Base-by-base conservation (phyloP, 176 grass and related monocot genomes). In the Ensete glaucum region DNA sequence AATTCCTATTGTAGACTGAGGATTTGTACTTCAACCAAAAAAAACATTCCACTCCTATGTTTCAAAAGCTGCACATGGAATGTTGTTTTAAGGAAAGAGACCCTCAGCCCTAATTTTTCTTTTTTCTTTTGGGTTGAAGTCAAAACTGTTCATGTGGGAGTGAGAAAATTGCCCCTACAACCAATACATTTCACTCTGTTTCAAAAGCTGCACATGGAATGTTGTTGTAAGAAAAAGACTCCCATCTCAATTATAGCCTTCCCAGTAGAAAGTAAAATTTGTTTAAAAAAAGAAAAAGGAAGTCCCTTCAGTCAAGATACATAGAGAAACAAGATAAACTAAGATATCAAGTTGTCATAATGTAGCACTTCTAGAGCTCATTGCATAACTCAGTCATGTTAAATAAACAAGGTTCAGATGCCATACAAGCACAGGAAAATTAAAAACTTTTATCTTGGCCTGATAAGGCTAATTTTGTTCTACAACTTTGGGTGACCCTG, bases 71-170 rank as follows among this genome's bases (percentile, higher is more conserved):
- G 34, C 67, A 69, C 67, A 69, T 50, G 67, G 17, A 50, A 19
- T 69, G 27, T 50, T 69, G 34, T 69, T 51, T 50, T 10, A 9
- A 19, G 34, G 67, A 70, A 70, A 70, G 50, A 11, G 67, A 70
- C 34, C 4, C 1, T 11, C 48, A 11, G n/a, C 19, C 43, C n/a
- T 25, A 48, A 70, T 20, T 17, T n/a, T n/a, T n/a, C n/a, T n/a
- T n/a, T 15, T 65, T 65, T 25, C 21, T 22, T 22, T 65, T 65
- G 50, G 13, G 12, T 20, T 1, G 2, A 69, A 69, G 34, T 50
- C 15, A 69, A 69, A 69, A n/a, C 34, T 50, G 0, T 50, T 69
- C 67, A 70, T 34, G 67, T 70, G 67, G 48, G 67, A 70, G 67
- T 26, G 67, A 43, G 65, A 69, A 9, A 69, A 49, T 13, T 48